phyloP scores from a whole-genome alignment of 2,329 filamentous ascomycete genomes.

The Cercospora sp. region DNA sequence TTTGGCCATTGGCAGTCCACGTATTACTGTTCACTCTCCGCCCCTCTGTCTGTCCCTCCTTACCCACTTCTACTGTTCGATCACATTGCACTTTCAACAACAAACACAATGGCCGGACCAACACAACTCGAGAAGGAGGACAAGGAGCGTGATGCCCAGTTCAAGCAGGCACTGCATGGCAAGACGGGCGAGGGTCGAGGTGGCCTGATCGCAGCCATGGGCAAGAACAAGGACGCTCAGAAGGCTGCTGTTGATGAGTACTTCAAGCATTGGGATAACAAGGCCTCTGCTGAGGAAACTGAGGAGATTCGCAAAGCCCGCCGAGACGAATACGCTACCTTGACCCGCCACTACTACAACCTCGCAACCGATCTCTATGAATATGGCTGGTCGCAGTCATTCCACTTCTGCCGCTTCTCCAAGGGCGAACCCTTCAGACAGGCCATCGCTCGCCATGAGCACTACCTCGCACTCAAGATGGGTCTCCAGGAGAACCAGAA shows the following conservation, averaged over 20 bases:
- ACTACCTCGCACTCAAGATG: conserved; percentile 92
- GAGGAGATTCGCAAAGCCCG: conserved; percentile 75
- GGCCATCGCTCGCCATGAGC: conserved; percentile 93
- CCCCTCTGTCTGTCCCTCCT: background rate
- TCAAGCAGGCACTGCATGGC: conserved; percentile 81
- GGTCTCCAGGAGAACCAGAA: conserved; percentile 82
- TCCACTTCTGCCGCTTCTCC: conserved; percentile 96
- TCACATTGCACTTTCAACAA: conserved; percentile 7
- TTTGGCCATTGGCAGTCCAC: conserved; percentile 14
- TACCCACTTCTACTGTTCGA: background rate
- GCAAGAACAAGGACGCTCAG: conserved; percentile 77
- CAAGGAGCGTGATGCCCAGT: conserved; percentile 59
- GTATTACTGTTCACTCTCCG: conserved; percentile 5
- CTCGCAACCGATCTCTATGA: conserved; percentile 53
- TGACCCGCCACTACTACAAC: conserved; percentile 77
- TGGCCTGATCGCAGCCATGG: conserved; percentile 79
- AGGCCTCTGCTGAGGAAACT: conserved; percentile 76
- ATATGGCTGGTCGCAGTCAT: conserved; percentile 93
- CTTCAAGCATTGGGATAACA: conserved; percentile 96
- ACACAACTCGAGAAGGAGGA: conserved; percentile 45
- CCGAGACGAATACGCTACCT: conserved; percentile 81
- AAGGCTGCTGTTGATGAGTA: conserved; percentile 85
- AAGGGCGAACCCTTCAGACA: conserved; percentile 83
- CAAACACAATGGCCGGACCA: conserved; percentile 29
- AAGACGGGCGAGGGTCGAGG: conserved; percentile 75